Percentiles rank a stretch among this genome's conserved stretches.
These are phyloP conservation scores for Sinapis alba DNA, from an alignment of 441 rosid species.

Conservation along the genomic window DNA sequence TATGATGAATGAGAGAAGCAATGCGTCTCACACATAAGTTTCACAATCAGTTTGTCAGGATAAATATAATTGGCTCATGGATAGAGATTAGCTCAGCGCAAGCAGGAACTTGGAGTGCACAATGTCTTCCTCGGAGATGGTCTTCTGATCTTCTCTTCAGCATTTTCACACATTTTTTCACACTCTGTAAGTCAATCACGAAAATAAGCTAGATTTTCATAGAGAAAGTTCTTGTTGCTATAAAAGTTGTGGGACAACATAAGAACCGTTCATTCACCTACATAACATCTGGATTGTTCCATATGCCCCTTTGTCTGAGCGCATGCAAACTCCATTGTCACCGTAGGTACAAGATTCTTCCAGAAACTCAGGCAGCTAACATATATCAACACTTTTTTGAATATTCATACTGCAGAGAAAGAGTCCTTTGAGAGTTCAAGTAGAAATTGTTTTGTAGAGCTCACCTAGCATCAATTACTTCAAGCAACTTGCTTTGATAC, in stretches of 20 bases:
- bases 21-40: neutral
- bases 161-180: neutral
- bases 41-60: too few relatives aligned
- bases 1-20: neutral
- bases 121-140: too few relatives aligned
- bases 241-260: neutral
- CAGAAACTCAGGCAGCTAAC: neutral
- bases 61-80: too few relatives aligned
- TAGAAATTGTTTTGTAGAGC: neutral
- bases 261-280: neutral
- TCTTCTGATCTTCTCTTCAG: too few relatives aligned
- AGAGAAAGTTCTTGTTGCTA: neutral
- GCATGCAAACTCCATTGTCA: neutral
- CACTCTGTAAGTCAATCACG: neutral
- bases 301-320: neutral
- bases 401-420: neutral
- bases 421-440: neutral
- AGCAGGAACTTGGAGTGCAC: too few relatives aligned
- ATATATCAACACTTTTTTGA: neutral
- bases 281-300: neutral
- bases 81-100: too few relatives aligned
- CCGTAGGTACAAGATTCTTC: neutral
- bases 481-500: neutral
- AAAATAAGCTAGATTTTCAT: neutral
- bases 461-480: neutral